phyloP scores from a whole-genome alignment of 2,329 filamentous ascomycete species.

The Cytospora leucostoma region DNA sequence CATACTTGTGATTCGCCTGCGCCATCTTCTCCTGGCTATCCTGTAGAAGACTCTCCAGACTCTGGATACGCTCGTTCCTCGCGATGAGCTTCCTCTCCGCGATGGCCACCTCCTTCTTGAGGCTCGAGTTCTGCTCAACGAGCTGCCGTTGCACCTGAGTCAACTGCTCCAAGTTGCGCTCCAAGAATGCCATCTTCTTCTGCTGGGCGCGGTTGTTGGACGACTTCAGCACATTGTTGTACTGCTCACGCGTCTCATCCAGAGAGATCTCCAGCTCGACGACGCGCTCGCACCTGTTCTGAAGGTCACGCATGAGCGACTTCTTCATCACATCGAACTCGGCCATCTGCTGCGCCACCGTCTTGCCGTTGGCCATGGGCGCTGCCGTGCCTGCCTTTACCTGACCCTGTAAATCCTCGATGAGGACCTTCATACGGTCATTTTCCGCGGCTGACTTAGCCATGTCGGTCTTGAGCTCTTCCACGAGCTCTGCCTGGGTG shows the following conservation, averaged over 20 bases:
- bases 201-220: conserved; percentile 98
- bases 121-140: conserved; percentile 92
- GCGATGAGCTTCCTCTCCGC: conserved; percentile 96
- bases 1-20: conserved; percentile 93
- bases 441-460: conserved; percentile 79
- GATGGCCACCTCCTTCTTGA: conserved; percentile 99
- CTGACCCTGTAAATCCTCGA: conserved; percentile 77
- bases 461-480: conserved; percentile 76
- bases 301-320: conserved; percentile 95
- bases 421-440: conserved; percentile 73
- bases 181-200: conserved; percentile 99
- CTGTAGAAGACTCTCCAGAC: conserved; percentile 85
- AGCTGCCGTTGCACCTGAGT: conserved; percentile 97
- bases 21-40: conserved; percentile 99
- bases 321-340: conserved; percentile 99
- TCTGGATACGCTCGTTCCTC: conserved; percentile 94
- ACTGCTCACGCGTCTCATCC: conserved; percentile 96
- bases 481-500: conserved; percentile 70
- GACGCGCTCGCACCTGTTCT: conserved; percentile 96
- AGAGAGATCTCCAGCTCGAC: conserved; percentile 97
- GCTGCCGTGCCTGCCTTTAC: conserved; percentile 63
- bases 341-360: conserved; percentile 94
- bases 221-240: conserved; percentile 95
- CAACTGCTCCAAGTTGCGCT: conserved; percentile 95
- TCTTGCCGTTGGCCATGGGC: conserved; percentile 79